Base-by-base conservation (phyloP, 2,329 filamentous ascomycete genomes). In the Nemania abortiva region DNA sequence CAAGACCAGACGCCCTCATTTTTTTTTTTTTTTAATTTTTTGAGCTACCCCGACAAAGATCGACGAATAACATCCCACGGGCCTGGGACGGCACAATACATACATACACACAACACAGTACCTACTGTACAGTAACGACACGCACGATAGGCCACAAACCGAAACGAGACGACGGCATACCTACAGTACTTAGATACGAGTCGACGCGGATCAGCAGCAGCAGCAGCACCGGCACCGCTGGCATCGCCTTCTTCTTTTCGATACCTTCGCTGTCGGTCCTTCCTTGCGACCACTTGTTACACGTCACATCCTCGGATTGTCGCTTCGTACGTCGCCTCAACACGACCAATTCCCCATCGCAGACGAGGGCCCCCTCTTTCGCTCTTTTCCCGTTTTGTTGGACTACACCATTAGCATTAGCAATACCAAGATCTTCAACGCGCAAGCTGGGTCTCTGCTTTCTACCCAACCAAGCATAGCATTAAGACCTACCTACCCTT, bases 311-410 rank as follows among this genome's bases (percentile, higher is more conserved):
- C 6, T 49, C n/a, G 47, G 6, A 9, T 22, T n/a, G 6, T 22
- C 47, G 47, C 22, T 11, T 22, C 22, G 11, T 29, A 39, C 52
- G 42, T 57, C 54, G 47, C 54, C 6, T 20, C 42, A 2, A 39
- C 42, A 50, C 20, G 29, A 50, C 11, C 27, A 29, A 60, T 39
- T 52, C 27, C 31, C 62, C 18, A 52, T 50, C 10, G 29, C 50
- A 22, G 24, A 55, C 31, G 18, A 24, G 55, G 15, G 49, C 27
- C 49, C 10, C 60, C 54, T 63, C 47, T 62, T 49, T 13, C 65
- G 39, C 15, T 13, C 34, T 37, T 37, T 13, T 37, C 7, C 9
- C 34, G 34, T 27, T 37, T 37, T 10, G 34, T 37, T 9, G 34
- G 34, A 37, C 34, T 9, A 13, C 11, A 37, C 34, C 24, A 27